A percentile compares a stretch with the other conserved stretches of the same genome.
Conservation (phyloP, 495 filamentous ascomycete species). For the Hyaloscypha finlandica region DNA sequence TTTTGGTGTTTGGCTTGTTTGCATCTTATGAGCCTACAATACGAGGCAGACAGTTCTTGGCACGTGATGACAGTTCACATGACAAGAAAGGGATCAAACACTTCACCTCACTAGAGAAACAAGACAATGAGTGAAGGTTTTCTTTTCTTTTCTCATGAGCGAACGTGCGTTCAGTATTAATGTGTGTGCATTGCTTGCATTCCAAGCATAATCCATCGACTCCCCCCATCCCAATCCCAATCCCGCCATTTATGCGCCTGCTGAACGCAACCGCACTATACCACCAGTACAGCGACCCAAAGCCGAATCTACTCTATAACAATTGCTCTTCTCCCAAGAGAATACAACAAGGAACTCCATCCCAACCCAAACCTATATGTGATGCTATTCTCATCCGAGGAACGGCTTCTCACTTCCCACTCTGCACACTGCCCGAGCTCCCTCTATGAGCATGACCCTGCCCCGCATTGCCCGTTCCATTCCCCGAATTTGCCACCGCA, state of each 20-base stretch:
- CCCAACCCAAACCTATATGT: background rate
- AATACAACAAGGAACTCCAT: background rate
- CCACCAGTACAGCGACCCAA: background rate
- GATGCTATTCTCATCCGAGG: background rate
- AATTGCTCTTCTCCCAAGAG: background rate
- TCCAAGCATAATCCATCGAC: background rate
- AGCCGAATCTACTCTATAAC: background rate
- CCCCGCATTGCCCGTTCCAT: slow-evolving; percentile 15
- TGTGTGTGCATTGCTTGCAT: background rate
- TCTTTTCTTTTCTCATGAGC: no score
- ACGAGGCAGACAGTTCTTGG: background rate
- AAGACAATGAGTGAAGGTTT: no score
- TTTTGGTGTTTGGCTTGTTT: slow-evolving; percentile 3
- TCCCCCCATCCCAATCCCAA: background rate
- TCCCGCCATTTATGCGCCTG: background rate
- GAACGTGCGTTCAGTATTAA: background rate
- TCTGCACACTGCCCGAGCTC: slow-evolving; percentile 26
- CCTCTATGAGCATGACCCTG: slow-evolving; percentile 27
- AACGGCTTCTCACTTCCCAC: slow-evolving; percentile 22
- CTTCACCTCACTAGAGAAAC: no score
- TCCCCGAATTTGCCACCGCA: slow-evolving; percentile 3
- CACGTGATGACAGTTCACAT: background rate
- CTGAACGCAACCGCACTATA: background rate
- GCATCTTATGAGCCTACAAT: background rate
- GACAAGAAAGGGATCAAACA: no score